These are phyloP conservation scores for Erysimum pusillum DNA, from an alignment of 441 rosid genomes.

Conservation along the genomic window DNA sequence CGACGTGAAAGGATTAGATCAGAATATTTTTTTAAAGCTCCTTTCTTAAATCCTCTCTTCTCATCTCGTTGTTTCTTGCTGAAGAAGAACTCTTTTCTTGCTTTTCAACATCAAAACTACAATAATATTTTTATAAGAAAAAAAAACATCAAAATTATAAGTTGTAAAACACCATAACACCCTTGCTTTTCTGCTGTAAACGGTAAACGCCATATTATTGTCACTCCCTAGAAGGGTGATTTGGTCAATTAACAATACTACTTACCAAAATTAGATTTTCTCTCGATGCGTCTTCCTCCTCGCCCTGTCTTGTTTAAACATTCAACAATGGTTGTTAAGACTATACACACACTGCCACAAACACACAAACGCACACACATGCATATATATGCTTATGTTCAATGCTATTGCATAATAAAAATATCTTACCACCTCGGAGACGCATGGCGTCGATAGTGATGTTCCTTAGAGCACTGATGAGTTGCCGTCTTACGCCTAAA, in stretches of 20 bases:
- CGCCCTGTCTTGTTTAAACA: slow-evolving; percentile 10
- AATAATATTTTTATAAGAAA: no score
- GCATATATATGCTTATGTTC: neutral
- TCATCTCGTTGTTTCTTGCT: slow-evolving; percentile 34
- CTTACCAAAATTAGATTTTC: slow-evolving; percentile 17
- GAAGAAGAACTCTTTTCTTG: slow-evolving; percentile 15
- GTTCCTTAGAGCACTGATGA: slow-evolving; percentile 47
- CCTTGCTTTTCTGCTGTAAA: neutral
- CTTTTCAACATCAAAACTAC: neutral
- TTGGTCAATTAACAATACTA: neutral
- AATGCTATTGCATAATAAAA: neutral
- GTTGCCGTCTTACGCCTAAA: slow-evolving; percentile 45
- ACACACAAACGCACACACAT: slow-evolving; percentile 23
- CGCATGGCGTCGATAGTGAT: slow-evolving; percentile 47
- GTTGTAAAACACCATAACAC: slow-evolving; percentile 4
- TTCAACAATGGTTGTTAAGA: slow-evolving; percentile 44
- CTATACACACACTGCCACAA: slow-evolving; percentile 39
- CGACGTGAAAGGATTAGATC: slow-evolving; percentile 19
- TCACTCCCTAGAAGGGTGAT: neutral
- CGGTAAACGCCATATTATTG: slow-evolving; percentile 10
- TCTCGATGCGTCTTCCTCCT: slow-evolving; percentile 13
- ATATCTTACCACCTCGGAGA: slow-evolving; percentile 13
- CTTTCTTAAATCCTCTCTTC: neutral
- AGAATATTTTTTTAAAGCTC: neutral
- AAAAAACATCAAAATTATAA: neutral